A percentile compares a stretch with the other conserved stretches of the same genome.
Evolutionary conservation across 2,329 filamentous ascomycete genomes (phyloP).

Genomic region (Metarhizium album): DNA sequence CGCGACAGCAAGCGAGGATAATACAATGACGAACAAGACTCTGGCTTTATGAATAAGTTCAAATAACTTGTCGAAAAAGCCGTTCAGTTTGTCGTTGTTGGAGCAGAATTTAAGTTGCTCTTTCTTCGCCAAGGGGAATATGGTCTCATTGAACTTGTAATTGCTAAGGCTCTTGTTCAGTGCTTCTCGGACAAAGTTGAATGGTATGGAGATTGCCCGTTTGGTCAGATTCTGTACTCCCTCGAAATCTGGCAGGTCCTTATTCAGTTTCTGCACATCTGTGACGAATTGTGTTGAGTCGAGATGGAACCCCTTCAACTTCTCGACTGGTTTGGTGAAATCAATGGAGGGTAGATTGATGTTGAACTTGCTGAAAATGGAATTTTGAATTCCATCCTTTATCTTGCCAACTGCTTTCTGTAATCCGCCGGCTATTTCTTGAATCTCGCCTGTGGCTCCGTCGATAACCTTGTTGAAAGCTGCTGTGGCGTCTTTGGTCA

Average conservation of each 20-base stretch:
- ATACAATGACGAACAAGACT: conserved; percentile 65
- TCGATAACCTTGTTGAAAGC: conserved; percentile 39
- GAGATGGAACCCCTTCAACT: conserved; percentile 61
- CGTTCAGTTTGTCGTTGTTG: conserved; percentile 66
- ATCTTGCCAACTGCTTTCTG: conserved; percentile 40
- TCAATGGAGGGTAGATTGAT: conserved; percentile 44
- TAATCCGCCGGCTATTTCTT: conserved; percentile 42
- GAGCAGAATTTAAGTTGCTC: conserved; percentile 80
- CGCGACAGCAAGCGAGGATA: conserved; percentile 59
- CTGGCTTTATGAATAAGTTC: conserved; percentile 56
- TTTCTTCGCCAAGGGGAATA: conserved; percentile 78
- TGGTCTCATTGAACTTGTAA: conserved; percentile 66
- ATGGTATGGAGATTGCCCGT: conserved; percentile 64
- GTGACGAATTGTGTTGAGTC: conserved; percentile 54
- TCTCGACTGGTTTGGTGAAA: conserved; percentile 51
- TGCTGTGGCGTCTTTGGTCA: conserved; percentile 41
- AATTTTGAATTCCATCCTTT: conserved; percentile 27
- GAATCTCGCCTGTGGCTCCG: conserved; percentile 47
- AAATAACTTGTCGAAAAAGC: conserved; percentile 70
- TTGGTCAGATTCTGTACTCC: conserved; percentile 76
- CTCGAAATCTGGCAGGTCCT: conserved; percentile 70
- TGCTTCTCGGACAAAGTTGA: conserved; percentile 64
- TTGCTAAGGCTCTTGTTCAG: conserved; percentile 60
- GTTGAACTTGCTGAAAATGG: conserved; percentile 39
- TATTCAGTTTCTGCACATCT: conserved; percentile 62